These are phyloP conservation scores for Tilletiopsis washingtonensis DNA, from an alignment of 1,284 basidiomycete species.

Conservation along the genomic window DNA sequence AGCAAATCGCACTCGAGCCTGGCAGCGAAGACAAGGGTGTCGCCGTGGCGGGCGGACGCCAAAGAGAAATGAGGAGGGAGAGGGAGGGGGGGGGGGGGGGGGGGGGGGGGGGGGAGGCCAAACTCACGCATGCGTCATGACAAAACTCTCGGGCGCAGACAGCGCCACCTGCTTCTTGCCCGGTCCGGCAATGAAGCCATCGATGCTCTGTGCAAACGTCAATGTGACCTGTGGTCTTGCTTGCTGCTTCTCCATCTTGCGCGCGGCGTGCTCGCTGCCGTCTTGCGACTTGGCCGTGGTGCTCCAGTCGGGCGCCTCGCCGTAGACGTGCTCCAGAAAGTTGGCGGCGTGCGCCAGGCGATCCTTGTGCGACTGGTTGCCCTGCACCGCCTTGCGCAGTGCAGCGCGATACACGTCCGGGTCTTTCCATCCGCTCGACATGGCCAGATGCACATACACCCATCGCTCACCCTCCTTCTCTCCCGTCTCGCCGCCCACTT, in stretches of 20 bases:
- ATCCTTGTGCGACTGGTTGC: background rate
- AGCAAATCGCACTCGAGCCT: no score
- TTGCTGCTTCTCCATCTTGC: constrained; percentile 56
- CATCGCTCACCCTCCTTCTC: constrained; percentile 16
- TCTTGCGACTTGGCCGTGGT: constrained; percentile 61
- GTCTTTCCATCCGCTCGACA: constrained; percentile 22
- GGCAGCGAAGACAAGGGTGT: no score
- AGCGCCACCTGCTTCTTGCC: constrained; percentile 68
- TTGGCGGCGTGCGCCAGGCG: background rate
- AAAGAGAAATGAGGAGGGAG: background rate
- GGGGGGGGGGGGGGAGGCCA: background rate
- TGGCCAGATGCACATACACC: constrained; percentile 33
- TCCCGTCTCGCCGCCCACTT: constrained; percentile 18
- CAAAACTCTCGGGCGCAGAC: constrained; percentile 78
- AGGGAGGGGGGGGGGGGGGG: background rate
- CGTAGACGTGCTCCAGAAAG: background rate
- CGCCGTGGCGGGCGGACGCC: no score
- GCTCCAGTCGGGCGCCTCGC: constrained; percentile 8
- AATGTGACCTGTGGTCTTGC: constrained; percentile 56
- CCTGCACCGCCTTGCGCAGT: background rate
- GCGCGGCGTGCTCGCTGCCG: background rate
- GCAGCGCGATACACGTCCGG: background rate
- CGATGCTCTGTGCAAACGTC: constrained; percentile 90
- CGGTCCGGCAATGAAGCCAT: constrained; percentile 79
- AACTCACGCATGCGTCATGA: constrained; percentile 82